Evolutionary conservation across 139 green algal species (phyloP).

Genomic region (Coccomyxa sp.): DNA sequence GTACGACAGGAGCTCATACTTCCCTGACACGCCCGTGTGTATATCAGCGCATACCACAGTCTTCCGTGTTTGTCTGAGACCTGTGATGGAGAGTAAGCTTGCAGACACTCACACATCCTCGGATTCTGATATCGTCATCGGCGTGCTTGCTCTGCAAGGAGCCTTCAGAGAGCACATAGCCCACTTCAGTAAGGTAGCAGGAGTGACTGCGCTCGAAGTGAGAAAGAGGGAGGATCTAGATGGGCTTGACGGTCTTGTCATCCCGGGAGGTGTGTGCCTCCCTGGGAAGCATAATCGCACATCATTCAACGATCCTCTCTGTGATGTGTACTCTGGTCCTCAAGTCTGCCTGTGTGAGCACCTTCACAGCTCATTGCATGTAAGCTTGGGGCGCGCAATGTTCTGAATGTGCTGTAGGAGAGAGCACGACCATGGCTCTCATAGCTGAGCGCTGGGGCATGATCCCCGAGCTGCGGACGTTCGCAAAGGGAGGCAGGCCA

Average conservation of each 20-base stretch:
- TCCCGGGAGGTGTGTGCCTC: slow-evolving; percentile 50
- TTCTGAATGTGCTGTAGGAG: slow-evolving; percentile 75
- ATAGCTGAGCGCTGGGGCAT: slow-evolving; percentile 87
- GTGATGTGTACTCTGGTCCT: too few species aligned
- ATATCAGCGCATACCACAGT: too few species aligned
- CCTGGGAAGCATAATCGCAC: too few species aligned
- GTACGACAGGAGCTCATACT: too few species aligned
- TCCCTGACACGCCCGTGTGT: too few species aligned
- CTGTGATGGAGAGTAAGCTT: too few species aligned
- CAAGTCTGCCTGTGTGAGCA: too few species aligned
- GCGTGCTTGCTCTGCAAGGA: slow-evolving; percentile 62
- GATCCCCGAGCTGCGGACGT: slow-evolving; percentile 67
- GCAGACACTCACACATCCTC: too few species aligned
- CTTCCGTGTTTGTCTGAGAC: too few species aligned
- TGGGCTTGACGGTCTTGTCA: slow-evolving; percentile 78
- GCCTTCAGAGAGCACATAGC: slow-evolving; percentile 88
- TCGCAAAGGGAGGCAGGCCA: slow-evolving; percentile 44
- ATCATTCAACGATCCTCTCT: too few species aligned
- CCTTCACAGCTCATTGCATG: too few species aligned
- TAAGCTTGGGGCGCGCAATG: too few species aligned
- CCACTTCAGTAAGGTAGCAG: slow-evolving; percentile 46
- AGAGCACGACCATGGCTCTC: slow-evolving; percentile 92
- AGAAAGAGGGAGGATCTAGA: slow-evolving; percentile 76
- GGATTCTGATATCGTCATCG: neutral
- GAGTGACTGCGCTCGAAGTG: slow-evolving; percentile 78